Base-by-base conservation (phyloP, 2,329 filamentous ascomycete genomes). In the Aspergillus candidus region DNA sequence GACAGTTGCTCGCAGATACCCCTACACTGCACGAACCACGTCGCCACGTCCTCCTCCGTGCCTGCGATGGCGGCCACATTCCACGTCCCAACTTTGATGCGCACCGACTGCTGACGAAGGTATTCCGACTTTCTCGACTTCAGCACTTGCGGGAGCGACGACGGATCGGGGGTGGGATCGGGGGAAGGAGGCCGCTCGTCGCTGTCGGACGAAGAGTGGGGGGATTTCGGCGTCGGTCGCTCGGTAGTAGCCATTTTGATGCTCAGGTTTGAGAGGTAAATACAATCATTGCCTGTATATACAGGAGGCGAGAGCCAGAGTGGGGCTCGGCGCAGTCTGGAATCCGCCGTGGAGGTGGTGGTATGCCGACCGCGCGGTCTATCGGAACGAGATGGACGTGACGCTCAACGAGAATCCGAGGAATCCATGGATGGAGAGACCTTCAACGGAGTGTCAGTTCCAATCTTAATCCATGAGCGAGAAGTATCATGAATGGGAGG, bases 1-100 rank as follows among this genome's bases (percentile, higher is more conserved):
- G 79, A 76, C 37, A 91, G 65, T 13, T 72, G 70, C 42, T 82
- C 73, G 47, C 84, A 79, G 6, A 90, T 68, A 5, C 86, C 87
- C 57, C 85, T 79, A 12, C 84, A 86, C 10, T 82, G 74, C 6
- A 94, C 77, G 62, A 98, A 96, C 93, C 93, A 98, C 29, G 79
- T 80, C 6, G 81, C 85, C 4, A 98, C 71, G 61, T 97, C 93
- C 54, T 88, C 86, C 65, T 95, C 89, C 0, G 88, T 89, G 17
- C 86, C 88, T 11, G 86, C 81, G 52, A 86, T 83, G 1, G 84
- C 83, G 4, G 89, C 93, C 12, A 95, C 88, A 67, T 98, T 98
- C 93, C 93, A 98, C 0, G 87, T 85, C 34, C 91, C 93, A 40
- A 98, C 77, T 68, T 96, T 96, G 66, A 98, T 79, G 52, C 83